Percentiles rank a stretch among this genome's conserved stretches.
Conservation (phyloP, 345 rosid genomes). For the Dimocarpus longan region DNA sequence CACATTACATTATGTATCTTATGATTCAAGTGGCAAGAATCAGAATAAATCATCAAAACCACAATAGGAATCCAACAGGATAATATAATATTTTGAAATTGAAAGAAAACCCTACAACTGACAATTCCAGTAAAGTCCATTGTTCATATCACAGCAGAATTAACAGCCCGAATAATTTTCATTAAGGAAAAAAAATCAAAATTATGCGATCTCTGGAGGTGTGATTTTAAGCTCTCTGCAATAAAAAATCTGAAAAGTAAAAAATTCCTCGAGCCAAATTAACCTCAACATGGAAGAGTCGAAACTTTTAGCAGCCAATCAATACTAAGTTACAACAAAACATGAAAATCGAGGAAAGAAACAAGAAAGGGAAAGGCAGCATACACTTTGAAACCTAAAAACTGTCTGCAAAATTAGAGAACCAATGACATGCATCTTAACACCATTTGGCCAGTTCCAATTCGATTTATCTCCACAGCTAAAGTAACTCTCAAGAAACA, state of each 20-base stretch:
- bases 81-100: background rate
- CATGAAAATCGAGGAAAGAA: background rate
- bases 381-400: constrained; percentile 76
- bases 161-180: background rate
- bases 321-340: background rate
- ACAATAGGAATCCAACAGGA: background rate
- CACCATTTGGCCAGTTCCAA: constrained; percentile 79
- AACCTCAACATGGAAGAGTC: background rate
- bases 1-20: background rate
- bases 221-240: background rate
- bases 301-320: background rate
- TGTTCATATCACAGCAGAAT: background rate
- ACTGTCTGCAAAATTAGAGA: constrained; percentile 87
- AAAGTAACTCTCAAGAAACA: constrained; percentile 86
- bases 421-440: constrained; percentile 83
- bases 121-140: background rate
- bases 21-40: background rate
- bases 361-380: constrained; percentile 31
- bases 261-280: background rate
- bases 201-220: too few species aligned
- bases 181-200: background rate
- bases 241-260: background rate
- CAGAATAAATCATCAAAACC: background rate
- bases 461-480: constrained; percentile 53
- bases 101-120: background rate